Conservation (phyloP, 1,284 basidiomycete species). For the Inonotus obliquus region DNA sequence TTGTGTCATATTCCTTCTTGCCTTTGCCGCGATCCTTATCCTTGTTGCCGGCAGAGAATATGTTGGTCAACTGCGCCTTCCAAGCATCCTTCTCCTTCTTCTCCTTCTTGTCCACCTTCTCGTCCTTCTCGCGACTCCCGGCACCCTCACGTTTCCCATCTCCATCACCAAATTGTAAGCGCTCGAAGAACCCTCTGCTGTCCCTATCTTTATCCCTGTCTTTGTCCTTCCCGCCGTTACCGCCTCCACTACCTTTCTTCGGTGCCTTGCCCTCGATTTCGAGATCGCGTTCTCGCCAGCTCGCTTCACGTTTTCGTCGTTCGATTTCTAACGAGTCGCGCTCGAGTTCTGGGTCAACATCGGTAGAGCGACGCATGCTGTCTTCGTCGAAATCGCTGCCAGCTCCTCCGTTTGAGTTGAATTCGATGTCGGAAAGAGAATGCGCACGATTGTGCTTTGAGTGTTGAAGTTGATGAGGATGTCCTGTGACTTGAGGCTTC, state of each 20-base stretch:
- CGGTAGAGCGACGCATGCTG: neutral
- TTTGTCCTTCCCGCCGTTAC: neutral
- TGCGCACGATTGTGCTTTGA: neutral
- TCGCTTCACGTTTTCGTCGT: neutral
- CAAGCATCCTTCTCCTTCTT: slow-evolving; percentile 29
- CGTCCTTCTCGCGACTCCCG: slow-evolving; percentile 25
- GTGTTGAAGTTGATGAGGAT: neutral
- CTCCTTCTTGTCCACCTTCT: slow-evolving; percentile 34
- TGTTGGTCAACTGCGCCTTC: slow-evolving; percentile 38
- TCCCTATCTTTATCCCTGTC: slow-evolving; percentile 2
- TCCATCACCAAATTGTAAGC: slow-evolving; percentile 4
- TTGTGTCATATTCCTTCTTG: slow-evolving; percentile 2
- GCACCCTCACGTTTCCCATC: slow-evolving; percentile 2
- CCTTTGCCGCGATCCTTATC: slow-evolving; percentile 21
- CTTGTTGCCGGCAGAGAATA: slow-evolving; percentile 37
- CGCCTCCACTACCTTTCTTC: neutral
- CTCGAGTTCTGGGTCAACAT: neutral
- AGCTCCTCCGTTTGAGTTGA: neutral
- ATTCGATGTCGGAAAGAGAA: slow-evolving; percentile 8
- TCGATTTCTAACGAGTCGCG: slow-evolving; percentile 7
- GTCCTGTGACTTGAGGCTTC: neutral
- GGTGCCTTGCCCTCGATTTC: slow-evolving; percentile 4
- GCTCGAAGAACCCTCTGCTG: slow-evolving; percentile 3
- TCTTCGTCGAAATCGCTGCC: neutral
- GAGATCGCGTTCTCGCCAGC: slow-evolving; percentile 12